Conservation (phyloP, 257 asterid species). For the Rhazya stricta region DNA sequence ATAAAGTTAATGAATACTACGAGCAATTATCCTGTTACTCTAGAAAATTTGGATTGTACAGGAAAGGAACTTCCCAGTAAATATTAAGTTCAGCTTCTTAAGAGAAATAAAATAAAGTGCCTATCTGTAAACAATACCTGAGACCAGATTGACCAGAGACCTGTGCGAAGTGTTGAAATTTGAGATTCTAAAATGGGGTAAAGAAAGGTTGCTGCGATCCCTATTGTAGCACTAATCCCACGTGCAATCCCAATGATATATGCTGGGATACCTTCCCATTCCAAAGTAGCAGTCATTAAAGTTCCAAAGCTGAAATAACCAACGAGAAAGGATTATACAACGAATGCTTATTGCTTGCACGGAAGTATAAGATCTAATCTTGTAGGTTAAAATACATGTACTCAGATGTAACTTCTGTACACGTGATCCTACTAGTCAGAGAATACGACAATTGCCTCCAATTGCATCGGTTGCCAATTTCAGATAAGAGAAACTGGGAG, state of each 20-base stretch:
- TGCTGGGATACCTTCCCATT: slow-evolving; percentile 89
- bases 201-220: slow-evolving; percentile 76
- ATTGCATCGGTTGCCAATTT: not conserved
- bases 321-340: not conserved
- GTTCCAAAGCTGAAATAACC: slow-evolving; percentile 68
- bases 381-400: not conserved
- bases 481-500: not conserved
- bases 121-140: slow-evolving; percentile 40
- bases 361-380: not conserved
- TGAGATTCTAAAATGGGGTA: slow-evolving; percentile 59
- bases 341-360: not conserved
- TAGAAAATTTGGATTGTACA: not conserved
- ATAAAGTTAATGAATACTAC: not conserved
- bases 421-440: not conserved
- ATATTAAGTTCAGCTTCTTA: not conserved
- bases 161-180: slow-evolving; percentile 63
- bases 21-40: not conserved
- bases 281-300: slow-evolving; percentile 82
- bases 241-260: slow-evolving; percentile 82
- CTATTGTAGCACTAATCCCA: slow-evolving; percentile 69
- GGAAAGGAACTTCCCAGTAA: not conserved
- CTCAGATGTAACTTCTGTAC: not conserved
- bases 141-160: slow-evolving; percentile 94
- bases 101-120: not conserved
- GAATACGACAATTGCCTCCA: not conserved